Evolutionary conservation across 805 yeast species (phyloP).

Genomic region (Candida ficus): DNA sequence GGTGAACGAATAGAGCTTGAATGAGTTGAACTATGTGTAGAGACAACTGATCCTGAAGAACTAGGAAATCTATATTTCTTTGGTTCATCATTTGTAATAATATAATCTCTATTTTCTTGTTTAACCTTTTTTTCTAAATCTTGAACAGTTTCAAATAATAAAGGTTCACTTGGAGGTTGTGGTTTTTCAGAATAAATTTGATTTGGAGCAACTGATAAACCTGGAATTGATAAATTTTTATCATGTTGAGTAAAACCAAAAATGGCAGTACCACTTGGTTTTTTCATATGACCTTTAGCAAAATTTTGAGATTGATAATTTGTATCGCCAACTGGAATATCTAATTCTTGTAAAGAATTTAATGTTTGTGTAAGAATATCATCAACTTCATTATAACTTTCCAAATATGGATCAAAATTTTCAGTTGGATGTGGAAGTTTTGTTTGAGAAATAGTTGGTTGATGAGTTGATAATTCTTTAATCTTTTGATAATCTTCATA

Average conservation of each 20-base stretch:
- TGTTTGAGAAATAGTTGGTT: background rate
- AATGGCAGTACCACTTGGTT: slow-evolving; percentile 74
- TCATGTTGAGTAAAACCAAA: slow-evolving; percentile 68
- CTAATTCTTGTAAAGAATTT: slow-evolving; percentile 53
- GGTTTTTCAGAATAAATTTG: slow-evolving; percentile 13
- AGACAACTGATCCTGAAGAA: too few relatives aligned
- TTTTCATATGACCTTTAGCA: slow-evolving; percentile 44
- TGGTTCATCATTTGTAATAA: slow-evolving; percentile 42
- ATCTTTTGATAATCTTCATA: slow-evolving; percentile 6
- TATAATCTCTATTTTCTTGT: slow-evolving; percentile 28
- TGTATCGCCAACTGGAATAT: slow-evolving; percentile 43
- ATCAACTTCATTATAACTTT: slow-evolving; percentile 29
- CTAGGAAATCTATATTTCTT: slow-evolving; percentile 56
- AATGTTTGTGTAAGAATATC: slow-evolving; percentile 53
- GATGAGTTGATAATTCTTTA: background rate
- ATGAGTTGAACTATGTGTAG: slow-evolving; percentile 16
- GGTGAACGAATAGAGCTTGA: slow-evolving; percentile 9
- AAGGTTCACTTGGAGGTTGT: slow-evolving; percentile 16
- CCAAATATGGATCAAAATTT: slow-evolving; percentile 11
- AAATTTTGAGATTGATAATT: slow-evolving; percentile 2
- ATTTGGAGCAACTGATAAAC: slow-evolving; percentile 28
- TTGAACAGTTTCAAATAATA: slow-evolving; percentile 15
- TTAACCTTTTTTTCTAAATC: slow-evolving; percentile 11
- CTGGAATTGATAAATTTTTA: slow-evolving; percentile 57
- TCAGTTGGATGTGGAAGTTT: slow-evolving; percentile 11